A percentile compares a stretch with the other conserved stretches of the same genome.
Conservation (phyloP, 495 filamentous ascomycete genomes). For the Hypoxylon perforatum region DNA sequence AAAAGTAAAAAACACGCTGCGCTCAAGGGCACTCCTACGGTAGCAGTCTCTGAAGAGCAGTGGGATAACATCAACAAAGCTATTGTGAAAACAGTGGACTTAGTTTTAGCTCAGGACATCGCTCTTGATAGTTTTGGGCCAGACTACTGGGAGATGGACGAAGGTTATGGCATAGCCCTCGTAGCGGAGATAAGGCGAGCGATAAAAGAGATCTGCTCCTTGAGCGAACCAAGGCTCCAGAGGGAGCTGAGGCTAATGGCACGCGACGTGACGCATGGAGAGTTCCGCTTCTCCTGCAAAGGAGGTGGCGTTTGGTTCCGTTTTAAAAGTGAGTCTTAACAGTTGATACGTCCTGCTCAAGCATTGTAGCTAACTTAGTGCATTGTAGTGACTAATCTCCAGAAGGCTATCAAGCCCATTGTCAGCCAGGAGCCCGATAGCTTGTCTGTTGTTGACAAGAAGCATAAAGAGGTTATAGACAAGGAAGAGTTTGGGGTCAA, state of each 20-base stretch:
- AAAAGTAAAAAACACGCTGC: conserved; percentile 22
- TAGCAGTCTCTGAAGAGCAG: conserved; percentile 7
- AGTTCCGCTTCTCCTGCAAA: conserved; percentile 13
- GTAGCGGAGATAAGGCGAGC: conserved; percentile 20
- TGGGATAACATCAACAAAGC: conserved; percentile 33
- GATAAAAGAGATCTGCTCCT: conserved; percentile 19
- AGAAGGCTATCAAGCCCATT: conserved; percentile 18
- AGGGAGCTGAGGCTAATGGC: conserved; percentile 10
- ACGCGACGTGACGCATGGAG: conserved; percentile 10
- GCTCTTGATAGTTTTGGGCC: conserved; percentile 27
- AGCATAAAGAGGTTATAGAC: neutral
- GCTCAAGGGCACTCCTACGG: neutral
- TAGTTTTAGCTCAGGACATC: conserved; percentile 4
- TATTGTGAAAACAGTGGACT: conserved; percentile 27
- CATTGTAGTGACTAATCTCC: conserved; percentile 13
- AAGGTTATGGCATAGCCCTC: conserved; percentile 18
- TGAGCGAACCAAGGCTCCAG: conserved; percentile 19
- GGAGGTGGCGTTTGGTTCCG: conserved; percentile 22
- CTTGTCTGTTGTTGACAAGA: neutral
- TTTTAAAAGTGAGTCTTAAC: conserved; percentile 15
- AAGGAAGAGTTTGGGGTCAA: neutral
- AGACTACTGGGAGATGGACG: conserved; percentile 23
- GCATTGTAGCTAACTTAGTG: neutral
- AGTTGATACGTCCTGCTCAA: neutral
- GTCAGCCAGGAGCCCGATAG: neutral